Base-by-base conservation (phyloP, 164 flowering plant species). In the Aristolochia fimbriata region DNA sequence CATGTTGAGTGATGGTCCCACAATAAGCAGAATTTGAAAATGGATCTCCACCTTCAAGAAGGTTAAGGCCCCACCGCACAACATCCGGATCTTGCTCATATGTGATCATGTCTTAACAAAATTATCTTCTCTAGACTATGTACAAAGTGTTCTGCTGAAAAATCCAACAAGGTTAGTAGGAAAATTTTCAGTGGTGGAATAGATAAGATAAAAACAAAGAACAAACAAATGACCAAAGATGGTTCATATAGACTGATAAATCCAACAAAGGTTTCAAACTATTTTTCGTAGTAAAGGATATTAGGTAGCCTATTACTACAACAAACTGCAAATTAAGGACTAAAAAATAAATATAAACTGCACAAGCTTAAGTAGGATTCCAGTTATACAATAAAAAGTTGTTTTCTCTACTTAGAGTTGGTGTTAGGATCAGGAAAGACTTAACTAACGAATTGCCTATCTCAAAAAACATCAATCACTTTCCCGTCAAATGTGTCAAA, bases 71-170 rank as follows among this genome's bases (percentile, higher is more conserved):
- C 97, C 97, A 87, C 51, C 67, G 76, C 67, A 81, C 71, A 72
- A 88, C 81, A 74, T 90, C 97, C 20, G 88, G 75, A 73, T 87
- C 97, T 70, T 73, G 90, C 71, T 84, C 88, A 54, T 76, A 69
- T 22, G 71, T 58, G 47, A 72, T 64, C 78, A 75, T 75, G 50
- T 6, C 51, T 49, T 49, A 49, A 5, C 51, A 49, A 20, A 17
- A 49, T 13, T 16, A 4, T 49, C 21, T 16, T 13, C 21, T 16
- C 51, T 0, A 16, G 51, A 49, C 19, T 2, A 20, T 15, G 7
- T 16, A 20, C n/a, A 17, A 49, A 49, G 4, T 2, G n/a, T 20
- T 49, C 51, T 49, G n/a, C 16, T 49, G 21, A 17, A 21, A 9
- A n/a, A 49, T 17, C 52, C 52, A 27, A 27, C 30, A 27, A 47